Base-by-base conservation (phyloP, 129 eudicot species). In the Smallanthus sonchifolius region DNA sequence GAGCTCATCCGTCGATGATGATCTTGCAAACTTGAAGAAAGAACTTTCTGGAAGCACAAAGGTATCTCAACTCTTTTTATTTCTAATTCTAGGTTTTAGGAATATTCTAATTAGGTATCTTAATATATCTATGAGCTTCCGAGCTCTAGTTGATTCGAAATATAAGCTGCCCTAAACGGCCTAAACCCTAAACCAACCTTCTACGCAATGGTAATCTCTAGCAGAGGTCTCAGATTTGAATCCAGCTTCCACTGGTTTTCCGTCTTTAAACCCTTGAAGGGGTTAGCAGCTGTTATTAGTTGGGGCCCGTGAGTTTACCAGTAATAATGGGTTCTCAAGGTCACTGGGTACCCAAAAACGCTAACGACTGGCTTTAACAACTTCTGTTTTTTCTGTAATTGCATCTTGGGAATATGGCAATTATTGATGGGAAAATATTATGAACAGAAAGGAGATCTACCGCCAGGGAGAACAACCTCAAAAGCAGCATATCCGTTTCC, bases 371-470 rank as follows among this genome's bases (percentile, higher is more conserved):
- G 3, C 24, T 54, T 24, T 55, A 55, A 55, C 61, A 54, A 13
- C 61, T 55, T 55, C 61, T 17, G 51, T 10, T 45, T 69, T 54
- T 11, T 40, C 5, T 40, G 11, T 55, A 40, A 69, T 48, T 61
- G 69, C 28, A 40, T 56, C 34, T 52, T 15, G 40, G 59, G 15
- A 54, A 43, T 32, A 28, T 48, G 62, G 43, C 44, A 32, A 34
- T n/a, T 32, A 9, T 14, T 32, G 11, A 15, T 63, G 11, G 47
- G 1, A 37, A 2, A 32, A 10, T 60, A 17, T 45, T 43, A 39
- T 38, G 44, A 75, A 72, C 90, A 95, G 99, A 95, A 88, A 78
- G 97, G 97, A 73, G 97, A 95, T 15, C 97, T 95, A 59, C 99
- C 99, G 37, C 91, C 96, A 0, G 99, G 99, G 57, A 88, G 96